phyloP scores from a whole-genome alignment of 1,139 yeast genomes.

The Yarrowia galli region DNA sequence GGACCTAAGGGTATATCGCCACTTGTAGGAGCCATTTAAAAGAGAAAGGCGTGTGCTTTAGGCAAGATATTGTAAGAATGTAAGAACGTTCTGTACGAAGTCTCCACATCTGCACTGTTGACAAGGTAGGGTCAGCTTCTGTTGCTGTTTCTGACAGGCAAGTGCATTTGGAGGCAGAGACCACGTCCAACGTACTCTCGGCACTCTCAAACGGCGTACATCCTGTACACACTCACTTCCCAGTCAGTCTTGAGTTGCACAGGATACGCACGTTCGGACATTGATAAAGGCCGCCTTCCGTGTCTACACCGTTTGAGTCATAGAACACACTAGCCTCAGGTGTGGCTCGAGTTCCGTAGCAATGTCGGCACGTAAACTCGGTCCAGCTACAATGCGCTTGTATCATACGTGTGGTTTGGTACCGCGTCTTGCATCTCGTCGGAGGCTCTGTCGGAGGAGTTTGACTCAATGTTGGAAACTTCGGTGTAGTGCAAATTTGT shows the following conservation, averaged over 20 bases:
- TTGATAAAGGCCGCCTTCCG: not conserved
- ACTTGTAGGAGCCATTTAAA: too few species aligned
- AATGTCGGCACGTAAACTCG: not conserved
- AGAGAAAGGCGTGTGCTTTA: too few species aligned
- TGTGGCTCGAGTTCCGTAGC: not conserved
- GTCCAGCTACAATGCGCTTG: not conserved
- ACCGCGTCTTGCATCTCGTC: not conserved
- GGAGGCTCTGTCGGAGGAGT: not conserved
- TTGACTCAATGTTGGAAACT: not conserved
- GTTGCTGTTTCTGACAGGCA: too few species aligned
- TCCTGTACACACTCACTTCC: not conserved
- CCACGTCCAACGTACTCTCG: too few species aligned
- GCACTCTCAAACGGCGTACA: too few species aligned
- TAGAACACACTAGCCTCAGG: not conserved
- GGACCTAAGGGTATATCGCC: too few species aligned
- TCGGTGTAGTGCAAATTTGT: not conserved
- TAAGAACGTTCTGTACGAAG: too few species aligned
- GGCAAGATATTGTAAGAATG: too few species aligned
- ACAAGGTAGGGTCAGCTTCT: too few species aligned
- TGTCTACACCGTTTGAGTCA: not conserved
- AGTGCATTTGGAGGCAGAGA: too few species aligned
- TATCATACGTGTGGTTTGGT: not conserved
- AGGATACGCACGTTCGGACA: not conserved
- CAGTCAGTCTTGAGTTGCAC: too few species aligned
- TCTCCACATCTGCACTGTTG: too few species aligned